Evolutionary conservation across 805 yeast species (phyloP), one percentile per base, ranked within the genome.

Genomic region (Ogataea neopini): DNA sequence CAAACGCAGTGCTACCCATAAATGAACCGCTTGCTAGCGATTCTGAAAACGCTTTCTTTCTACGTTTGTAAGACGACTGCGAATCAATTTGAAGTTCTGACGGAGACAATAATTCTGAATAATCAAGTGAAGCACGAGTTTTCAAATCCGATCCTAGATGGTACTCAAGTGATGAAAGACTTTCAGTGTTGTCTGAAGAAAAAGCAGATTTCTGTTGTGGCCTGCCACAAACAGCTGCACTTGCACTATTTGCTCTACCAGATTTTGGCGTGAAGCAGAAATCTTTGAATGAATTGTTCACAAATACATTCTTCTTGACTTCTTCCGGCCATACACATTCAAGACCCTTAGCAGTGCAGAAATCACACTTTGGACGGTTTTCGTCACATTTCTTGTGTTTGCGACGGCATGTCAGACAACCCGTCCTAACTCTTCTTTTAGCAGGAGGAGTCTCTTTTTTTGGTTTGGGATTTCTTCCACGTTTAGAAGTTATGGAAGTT

Each of bases 371-470:
- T 2, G 84, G 83, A 38, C 68, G 58, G 45, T 72, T 75, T 56
- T 79, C 84, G 60, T 78, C 83, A 61, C 84, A 76, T 53, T 76
- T 76, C 66, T 76, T 73, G 58, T 76, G 81, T 43, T 78, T 67
- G 45, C 75, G 76, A 30, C 81, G 68, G 54, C 81, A 76, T 8
- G 80, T 76, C 37, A 75, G 63, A 58, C 81, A 76, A 52, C 81
- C 84, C 4, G 70, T 68, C 47, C 69, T 55, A 4, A 66, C 75
- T 37, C 73, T 58, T 52, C 69, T 63, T 40, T 68, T 68, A 17
- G 66, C 66, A 6, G 62, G 57, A 45, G 69, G 68, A 5, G 69
- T 62, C 44, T 54, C 58, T 43, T 57, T 60, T 25, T 57, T 61
- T 3, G 56, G 58, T 51, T 40, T 57, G 43, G 52, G 57, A 38